Conservation (phyloP, 768 basidiomycete species). For the Leccinum barrowsii region DNA sequence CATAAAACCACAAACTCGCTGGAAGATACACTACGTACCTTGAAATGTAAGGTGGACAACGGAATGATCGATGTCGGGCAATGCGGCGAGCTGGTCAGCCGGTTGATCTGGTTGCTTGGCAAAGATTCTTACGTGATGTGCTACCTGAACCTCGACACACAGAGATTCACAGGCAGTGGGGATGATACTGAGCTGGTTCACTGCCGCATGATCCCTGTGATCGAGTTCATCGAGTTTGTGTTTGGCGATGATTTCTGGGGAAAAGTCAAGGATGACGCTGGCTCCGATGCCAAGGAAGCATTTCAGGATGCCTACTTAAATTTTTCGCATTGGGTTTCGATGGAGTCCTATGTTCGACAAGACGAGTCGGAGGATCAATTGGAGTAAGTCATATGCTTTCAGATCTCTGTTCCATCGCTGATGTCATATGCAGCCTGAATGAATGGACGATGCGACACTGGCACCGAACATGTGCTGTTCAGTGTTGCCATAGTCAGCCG, state of each 20-base stretch:
- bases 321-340: background rate
- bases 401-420: too few species aligned
- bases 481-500: too few species aligned
- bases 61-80: background rate
- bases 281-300: background rate
- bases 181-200: background rate
- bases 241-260: background rate
- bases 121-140: background rate
- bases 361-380: too few species aligned
- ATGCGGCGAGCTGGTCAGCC: conserved; percentile 10
- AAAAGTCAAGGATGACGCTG: background rate
- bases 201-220: background rate
- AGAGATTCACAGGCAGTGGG: background rate
- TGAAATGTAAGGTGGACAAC: background rate
- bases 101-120: background rate
- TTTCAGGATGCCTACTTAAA: background rate
- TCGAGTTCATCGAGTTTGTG: conserved; percentile 2
- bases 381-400: too few species aligned
- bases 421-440: too few species aligned
- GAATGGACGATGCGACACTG: too few species aligned
- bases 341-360: background rate
- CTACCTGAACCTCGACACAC: background rate
- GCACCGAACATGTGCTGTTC: too few species aligned
- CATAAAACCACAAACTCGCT: background rate
- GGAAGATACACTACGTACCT: background rate